Conservation (phyloP, 1,284 basidiomycete species). For the Ceratobasidium sp. region DNA sequence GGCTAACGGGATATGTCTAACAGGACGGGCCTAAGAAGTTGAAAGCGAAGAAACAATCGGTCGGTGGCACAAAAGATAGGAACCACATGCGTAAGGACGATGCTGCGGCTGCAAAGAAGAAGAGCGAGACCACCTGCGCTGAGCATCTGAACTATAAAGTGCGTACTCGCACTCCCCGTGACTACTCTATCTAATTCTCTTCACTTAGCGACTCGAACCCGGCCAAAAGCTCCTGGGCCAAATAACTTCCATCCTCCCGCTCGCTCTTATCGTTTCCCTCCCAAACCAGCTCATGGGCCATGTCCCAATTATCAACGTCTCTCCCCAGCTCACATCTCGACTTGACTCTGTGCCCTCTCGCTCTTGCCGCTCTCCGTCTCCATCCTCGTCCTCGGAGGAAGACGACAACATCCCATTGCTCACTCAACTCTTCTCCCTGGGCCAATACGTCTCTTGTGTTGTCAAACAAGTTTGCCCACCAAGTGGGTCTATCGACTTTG, state of each 20-base stretch:
- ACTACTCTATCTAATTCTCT: slow-evolving; percentile 21
- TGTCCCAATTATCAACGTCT: slow-evolving; percentile 95
- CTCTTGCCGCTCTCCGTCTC: slow-evolving; percentile 59
- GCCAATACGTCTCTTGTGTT: slow-evolving; percentile 87
- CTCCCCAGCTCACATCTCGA: slow-evolving; percentile 81
- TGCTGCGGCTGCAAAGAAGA: slow-evolving; percentile 53
- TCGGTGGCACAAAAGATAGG: slow-evolving; percentile 61
- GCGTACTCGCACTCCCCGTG: slow-evolving; percentile 47
- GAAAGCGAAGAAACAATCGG: slow-evolving; percentile 3
- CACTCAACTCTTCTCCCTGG: slow-evolving; percentile 80
- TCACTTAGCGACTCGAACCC: slow-evolving; percentile 76
- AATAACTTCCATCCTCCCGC: slow-evolving; percentile 87
- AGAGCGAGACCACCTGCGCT: slow-evolving; percentile 71
- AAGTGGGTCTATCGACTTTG: slow-evolving; percentile 66
- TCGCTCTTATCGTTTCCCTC: slow-evolving; percentile 92
- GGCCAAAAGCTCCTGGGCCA: slow-evolving; percentile 87
- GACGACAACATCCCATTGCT: slow-evolving; percentile 73
- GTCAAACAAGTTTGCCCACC: slow-evolving; percentile 76
- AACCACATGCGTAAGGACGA: slow-evolving; percentile 25
- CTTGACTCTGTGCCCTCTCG: slow-evolving; percentile 57
- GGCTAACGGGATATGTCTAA: neutral
- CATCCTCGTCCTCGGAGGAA: slow-evolving; percentile 64
- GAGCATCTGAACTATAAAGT: slow-evolving; percentile 97
- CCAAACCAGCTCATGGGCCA: slow-evolving; percentile 96
- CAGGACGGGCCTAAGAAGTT: slow-evolving; percentile 19